Conservation (phyloP, 306 rosid species). For the Clitoria ternatea region DNA sequence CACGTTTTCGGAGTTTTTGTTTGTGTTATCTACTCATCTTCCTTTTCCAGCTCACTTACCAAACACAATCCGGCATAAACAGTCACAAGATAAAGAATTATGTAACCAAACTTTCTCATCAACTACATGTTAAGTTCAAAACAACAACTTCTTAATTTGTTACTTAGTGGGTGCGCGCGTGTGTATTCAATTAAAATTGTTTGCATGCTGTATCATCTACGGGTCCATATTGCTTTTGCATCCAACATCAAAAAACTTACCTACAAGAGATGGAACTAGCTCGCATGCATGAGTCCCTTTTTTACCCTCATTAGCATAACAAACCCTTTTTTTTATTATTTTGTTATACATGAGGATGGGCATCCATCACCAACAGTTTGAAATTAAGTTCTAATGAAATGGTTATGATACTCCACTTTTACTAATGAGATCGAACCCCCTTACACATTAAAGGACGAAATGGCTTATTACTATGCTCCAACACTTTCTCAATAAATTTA, state of each 20-base stretch:
- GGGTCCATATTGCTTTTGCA: background rate
- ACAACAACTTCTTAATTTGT: background rate
- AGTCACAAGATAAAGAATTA: background rate
- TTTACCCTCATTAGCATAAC: background rate
- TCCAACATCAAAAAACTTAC: background rate
- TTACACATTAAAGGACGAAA: no score
- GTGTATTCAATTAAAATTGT: background rate
- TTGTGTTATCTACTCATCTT: background rate
- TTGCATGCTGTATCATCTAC: background rate
- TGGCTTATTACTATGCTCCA: no score
- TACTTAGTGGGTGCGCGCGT: background rate
- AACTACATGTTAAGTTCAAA: background rate
- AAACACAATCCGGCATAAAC: background rate
- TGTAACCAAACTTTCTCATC: background rate
- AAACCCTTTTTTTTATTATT: no score
- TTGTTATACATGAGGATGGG: no score
- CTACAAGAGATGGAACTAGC: conserved; percentile 5
- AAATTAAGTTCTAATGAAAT: no score
- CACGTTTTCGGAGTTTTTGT: background rate
- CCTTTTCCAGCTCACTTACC: background rate
- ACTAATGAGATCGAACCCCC: no score
- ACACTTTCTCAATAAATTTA: background rate
- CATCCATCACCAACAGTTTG: no score
- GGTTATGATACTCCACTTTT: no score
- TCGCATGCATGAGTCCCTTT: conserved; percentile 18